These are phyloP conservation scores for Trichosporon faecale DNA, from an alignment of 1,284 basidiomycete genomes.

Conservation along the genomic window DNA sequence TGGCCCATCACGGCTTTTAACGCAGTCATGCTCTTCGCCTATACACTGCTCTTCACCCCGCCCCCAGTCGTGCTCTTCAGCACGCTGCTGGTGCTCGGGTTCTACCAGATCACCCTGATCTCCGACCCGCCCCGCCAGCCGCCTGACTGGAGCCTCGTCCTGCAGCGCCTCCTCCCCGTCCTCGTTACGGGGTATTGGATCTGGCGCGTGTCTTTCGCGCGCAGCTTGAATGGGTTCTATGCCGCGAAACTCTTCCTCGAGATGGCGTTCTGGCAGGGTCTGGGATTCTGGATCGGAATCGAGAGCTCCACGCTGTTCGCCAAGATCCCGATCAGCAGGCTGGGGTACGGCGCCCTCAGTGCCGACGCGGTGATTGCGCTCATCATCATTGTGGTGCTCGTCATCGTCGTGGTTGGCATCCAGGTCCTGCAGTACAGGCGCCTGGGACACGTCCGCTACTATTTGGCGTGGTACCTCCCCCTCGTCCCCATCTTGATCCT, in stretches of 20 bases:
- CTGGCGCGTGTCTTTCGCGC: slow-evolving; percentile 37
- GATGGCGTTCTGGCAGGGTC: slow-evolving; percentile 42
- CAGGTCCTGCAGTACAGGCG: slow-evolving; percentile 39
- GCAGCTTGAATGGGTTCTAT: slow-evolving; percentile 35
- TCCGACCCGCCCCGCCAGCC: slow-evolving; percentile 31
- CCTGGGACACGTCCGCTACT: slow-evolving; percentile 40
- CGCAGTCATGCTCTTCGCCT: slow-evolving; percentile 35
- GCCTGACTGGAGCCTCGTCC: slow-evolving; percentile 40
- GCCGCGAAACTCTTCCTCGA: slow-evolving; percentile 35
- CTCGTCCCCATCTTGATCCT: slow-evolving; percentile 40
- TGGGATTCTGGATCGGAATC: slow-evolving; percentile 48
- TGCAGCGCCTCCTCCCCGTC: slow-evolving; percentile 32
- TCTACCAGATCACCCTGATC: slow-evolving; percentile 39
- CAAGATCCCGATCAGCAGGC: slow-evolving; percentile 38
- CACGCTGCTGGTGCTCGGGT: slow-evolving; percentile 38
- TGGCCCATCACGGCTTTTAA: slow-evolving; percentile 42
- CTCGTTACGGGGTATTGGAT: slow-evolving; percentile 41
- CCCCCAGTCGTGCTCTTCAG: slow-evolving; percentile 30
- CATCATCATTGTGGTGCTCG: slow-evolving; percentile 32
- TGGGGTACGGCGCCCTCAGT: slow-evolving; percentile 39
- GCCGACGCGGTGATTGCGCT: slow-evolving; percentile 35
- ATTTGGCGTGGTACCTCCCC: slow-evolving; percentile 42
- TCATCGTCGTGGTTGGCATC: slow-evolving; percentile 32
- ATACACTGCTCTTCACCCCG: slow-evolving; percentile 37
- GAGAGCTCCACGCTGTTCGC: slow-evolving; percentile 45